Evolutionary conservation across 83 land plant genomes (phyloP), one percentile per base, ranked within the genome.

Genomic region (Picea abies): DNA sequence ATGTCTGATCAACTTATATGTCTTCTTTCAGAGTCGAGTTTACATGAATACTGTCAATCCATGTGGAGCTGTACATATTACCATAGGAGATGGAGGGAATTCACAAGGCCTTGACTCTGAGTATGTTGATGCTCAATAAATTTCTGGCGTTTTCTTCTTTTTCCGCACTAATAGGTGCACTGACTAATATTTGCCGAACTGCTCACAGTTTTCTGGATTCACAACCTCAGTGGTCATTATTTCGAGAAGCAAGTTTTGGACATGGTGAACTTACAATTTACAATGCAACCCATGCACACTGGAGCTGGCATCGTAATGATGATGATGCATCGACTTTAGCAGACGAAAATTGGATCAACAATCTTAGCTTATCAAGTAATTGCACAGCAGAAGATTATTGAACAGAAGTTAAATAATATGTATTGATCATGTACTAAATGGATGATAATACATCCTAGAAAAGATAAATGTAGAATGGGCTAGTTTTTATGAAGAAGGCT

Each of bases 221-320:
- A 15, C 63, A 83, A 52, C 92, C 90, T 3, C 69, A 37, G 7
- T 86, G 83, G 67, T 92, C 94, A 63, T 14, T 83, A 5, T 90
- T 90, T 72, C 86, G 92, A 75, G 90, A 90, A 82, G 94, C 94
- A 25, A 92, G 94, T 83, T 92, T 90, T 78, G 94, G 94, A 72
- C 92, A 90, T 68, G 92, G 92, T 16, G 71, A 76, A 56, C 47
- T 92, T 2, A 79, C 84, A n/a, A 85, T 92, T 78, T 78, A 70
- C 83, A 87, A 91, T 73, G 84, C 26, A 44, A 92, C 85, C 17
- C 92, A 90, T 82, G 90, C 92, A 9, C 44, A 26, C 39, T 92
- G 93, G 91, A 85, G 76, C 22, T 92, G 94, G 94, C 93, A 91
- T n/a, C 82, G 94, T 66, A 92, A 92, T 66, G 90, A 90, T 23